A percentile compares a stretch with the other conserved stretches of the same genome.
phyloP scores from a whole-genome alignment of 169 alveolate genomes.

The Plasmodium chabaudi region DNA sequence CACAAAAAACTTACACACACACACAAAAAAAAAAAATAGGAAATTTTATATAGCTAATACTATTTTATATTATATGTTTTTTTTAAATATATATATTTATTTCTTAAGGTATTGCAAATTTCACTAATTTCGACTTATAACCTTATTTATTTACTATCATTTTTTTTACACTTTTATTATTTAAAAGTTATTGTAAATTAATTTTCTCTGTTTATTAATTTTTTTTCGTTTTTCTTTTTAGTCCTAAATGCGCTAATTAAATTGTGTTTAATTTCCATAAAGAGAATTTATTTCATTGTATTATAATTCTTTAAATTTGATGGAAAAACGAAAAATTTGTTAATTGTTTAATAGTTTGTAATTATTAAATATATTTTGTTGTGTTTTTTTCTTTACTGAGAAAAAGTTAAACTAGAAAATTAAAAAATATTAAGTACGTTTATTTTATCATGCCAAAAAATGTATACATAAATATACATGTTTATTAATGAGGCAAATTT shows the following conservation, averaged over 20 bases:
- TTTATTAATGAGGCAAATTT: conserved; percentile 17
- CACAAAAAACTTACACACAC: conserved; percentile 34
- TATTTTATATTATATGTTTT: not conserved
- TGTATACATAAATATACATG: conserved; percentile 9
- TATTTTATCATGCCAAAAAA: conserved; percentile 9
- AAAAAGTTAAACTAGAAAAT: conserved; percentile 9
- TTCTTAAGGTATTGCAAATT: not conserved
- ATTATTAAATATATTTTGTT: conserved; percentile 30
- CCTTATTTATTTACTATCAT: conserved; percentile 19
- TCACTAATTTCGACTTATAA: not conserved
- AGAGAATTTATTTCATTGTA: conserved; percentile 22
- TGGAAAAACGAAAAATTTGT: conserved; percentile 43
- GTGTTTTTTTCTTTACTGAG: conserved; percentile 22
- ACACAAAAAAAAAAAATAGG: conserved; percentile 1
- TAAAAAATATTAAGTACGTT: conserved; percentile 13
- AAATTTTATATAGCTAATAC: not conserved
- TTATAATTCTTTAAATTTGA: conserved; percentile 30
- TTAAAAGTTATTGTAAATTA: conserved; percentile 12
- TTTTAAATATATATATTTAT: not conserved
- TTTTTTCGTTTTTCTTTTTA: conserved; percentile 20
- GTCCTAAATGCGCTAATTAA: conserved; percentile 24
- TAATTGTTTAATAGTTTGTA: conserved; percentile 42
- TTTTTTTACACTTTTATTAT: conserved; percentile 33
- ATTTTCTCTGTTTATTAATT: conserved; percentile 21
- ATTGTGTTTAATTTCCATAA: conserved; percentile 16